Evolutionary conservation across 2,329 filamentous ascomycete species (phyloP), one percentile per base, ranked within the genome.

Genomic region (Byssoonygena ceratinophila): DNA sequence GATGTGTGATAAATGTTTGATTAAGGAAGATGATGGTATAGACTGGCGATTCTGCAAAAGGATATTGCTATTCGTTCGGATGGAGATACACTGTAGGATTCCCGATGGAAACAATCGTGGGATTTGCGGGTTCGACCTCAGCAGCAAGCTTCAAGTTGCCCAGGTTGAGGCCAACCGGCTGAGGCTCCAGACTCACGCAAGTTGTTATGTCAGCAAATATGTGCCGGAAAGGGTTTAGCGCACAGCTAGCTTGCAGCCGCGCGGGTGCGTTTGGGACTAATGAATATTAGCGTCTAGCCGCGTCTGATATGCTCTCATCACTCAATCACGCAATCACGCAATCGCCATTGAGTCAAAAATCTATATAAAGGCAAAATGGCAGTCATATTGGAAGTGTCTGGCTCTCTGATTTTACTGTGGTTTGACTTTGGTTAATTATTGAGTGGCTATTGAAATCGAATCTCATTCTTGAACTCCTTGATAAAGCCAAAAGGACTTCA

Each of bases 251-350:
- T 22, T 46, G 2, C 18, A 25, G n/a, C 39, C 41, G 39, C 39
- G 49, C 41, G 41, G 22, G 11, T 52, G 39, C 31, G 41, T 20
- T 44, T 51, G 45, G 32, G n/a, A 7, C 18, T 46, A 34, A 41
- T 6, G n/a, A n/a, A n/a, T 40, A 16, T 40, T 27, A 27, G 46
- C 34, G 46, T n/a, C 22, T 49, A 27, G 16, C 9, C n/a, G 8
- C 20, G 8, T 6, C 18, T 16, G 40, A 14, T 16, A 44, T 44
- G 22, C 14, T 29, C 9, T 29, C 23, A 40, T 22, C 27, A 48
- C 32, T 16, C 34, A 48, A 48, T 39, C 46, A 49, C 46, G 34
- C 22, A 48, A 48, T 48, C 46, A 40, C 46, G 46, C 46, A 49
- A 49, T 49, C 46, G 34, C 20, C 9, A 9, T 16, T 23, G 25